Evolutionary conservation across 164 flowering plant genomes (phyloP).

Genomic region (Warburgia ugandensis): DNA sequence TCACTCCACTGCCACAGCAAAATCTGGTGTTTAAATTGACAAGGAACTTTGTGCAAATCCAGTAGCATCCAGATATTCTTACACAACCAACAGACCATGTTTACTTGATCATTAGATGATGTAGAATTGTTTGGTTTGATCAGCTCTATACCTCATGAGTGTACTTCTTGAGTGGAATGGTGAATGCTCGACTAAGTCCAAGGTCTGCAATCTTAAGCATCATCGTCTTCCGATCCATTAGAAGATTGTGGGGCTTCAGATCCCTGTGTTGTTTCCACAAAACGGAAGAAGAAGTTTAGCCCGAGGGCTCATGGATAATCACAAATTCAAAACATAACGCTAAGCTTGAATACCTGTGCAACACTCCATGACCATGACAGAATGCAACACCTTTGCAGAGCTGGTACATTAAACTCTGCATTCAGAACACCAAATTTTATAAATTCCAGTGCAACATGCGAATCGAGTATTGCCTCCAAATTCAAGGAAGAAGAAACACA

Average conservation of each 20-base stretch:
- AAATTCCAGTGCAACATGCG: too few relatives aligned
- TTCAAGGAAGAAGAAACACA: too few relatives aligned
- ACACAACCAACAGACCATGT: background rate
- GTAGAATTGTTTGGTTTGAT: background rate
- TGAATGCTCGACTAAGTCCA: slow-evolving; percentile 79
- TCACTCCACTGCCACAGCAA: too few relatives aligned
- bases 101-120: background rate
- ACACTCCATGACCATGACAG: slow-evolving; percentile 87
- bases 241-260: slow-evolving; percentile 90
- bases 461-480: too few relatives aligned
- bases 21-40: too few relatives aligned
- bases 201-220: slow-evolving; percentile 90
- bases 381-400: slow-evolving; percentile 92
- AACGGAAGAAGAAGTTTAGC: too few relatives aligned
- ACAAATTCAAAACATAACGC: too few relatives aligned
- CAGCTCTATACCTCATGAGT: slow-evolving; percentile 68
- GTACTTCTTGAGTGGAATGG: slow-evolving; percentile 80
- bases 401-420: slow-evolving; percentile 85
- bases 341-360: slow-evolving; percentile 93
- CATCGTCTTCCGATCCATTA: slow-evolving; percentile 76
- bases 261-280: too few relatives aligned
- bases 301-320: too few relatives aligned
- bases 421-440: too few relatives aligned
- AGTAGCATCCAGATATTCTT: too few relatives aligned
- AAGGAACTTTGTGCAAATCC: too few relatives aligned